Evolutionary conservation across 2,329 filamentous ascomycete species (phyloP), one percentile per base, ranked within the genome.

Genomic region (Xylaria arbuscula): DNA sequence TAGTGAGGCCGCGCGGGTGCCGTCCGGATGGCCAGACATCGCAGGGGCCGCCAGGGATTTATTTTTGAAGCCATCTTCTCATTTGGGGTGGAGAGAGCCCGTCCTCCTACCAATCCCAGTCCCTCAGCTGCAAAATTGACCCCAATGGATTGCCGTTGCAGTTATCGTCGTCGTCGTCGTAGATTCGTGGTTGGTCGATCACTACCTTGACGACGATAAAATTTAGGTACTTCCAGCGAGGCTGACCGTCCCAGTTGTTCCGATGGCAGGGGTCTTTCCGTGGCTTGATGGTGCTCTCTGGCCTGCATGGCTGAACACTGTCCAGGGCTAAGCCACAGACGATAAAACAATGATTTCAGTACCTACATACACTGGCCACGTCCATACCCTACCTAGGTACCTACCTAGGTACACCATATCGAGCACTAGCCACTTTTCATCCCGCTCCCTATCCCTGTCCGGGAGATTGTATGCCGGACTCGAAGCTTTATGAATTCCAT

Each of bases 41-140:
- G 77, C 42, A 76, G 62, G 22, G 71, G 70, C 38, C 74, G 62
- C 77, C 76, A 76, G 17, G 77, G 77, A 55, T 72, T 76, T 59
- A 78, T 65, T 70, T 76, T 78, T 38, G 76, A 77, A 48, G 77
- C 73, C 77, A 79, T 79, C 40, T 57, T 72, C 66, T 57, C 65
- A 54, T 56, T 70, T 66, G 34, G 57, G 2, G 57, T 48, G 60
- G 32, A 22, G 4, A 57, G 55, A 19, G 45, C 54, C 53, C 56
- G 64, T 72, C 70, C 59, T 66, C 66, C 67, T 71, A 72, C 74
- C 62, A 28, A 48, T 64, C 45, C 62, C 53, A 61, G 11, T 50
- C 57, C 58, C 42, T 61, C 64, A n/a, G 51, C 53, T 60, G 56
- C n/a, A n/a, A n/a, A n/a, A n/a, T n/a, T n/a, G n/a, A n/a, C n/a